These are phyloP conservation scores for Mycena leptocephala DNA, from an alignment of 768 basidiomycete genomes.

Conservation along the genomic window DNA sequence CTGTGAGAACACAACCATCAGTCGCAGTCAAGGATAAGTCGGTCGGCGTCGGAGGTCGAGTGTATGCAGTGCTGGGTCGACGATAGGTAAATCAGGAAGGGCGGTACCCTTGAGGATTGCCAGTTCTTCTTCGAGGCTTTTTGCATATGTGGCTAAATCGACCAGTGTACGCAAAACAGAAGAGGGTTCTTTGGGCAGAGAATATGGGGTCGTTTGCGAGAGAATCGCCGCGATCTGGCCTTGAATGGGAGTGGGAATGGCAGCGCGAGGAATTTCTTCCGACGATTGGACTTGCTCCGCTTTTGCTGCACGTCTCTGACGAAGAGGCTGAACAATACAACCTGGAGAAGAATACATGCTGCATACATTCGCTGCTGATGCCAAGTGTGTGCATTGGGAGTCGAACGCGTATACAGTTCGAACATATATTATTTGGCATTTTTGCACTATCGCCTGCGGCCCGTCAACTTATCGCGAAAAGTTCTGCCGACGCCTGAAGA, in stretches of 20 bases:
- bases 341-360: too few relatives aligned
- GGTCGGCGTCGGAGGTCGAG: slow-evolving; percentile 33
- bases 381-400: slow-evolving; percentile 28
- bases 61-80: slow-evolving; percentile 28
- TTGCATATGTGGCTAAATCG: slow-evolving; percentile 29
- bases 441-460: slow-evolving; percentile 60
- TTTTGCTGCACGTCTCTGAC: slow-evolving; percentile 17
- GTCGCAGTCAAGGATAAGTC: slow-evolving; percentile 27
- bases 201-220: slow-evolving; percentile 24
- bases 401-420: slow-evolving; percentile 52
- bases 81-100: slow-evolving; percentile 18
- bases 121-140: slow-evolving; percentile 28
- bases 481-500: not conserved
- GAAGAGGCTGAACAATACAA: not conserved
- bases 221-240: slow-evolving; percentile 32
- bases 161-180: slow-evolving; percentile 19
- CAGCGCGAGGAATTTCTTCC: not conserved
- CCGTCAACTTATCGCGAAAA: not conserved
- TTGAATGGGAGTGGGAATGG: slow-evolving; percentile 21
- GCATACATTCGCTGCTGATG: slow-evolving; percentile 25
- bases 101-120: slow-evolving; percentile 23
- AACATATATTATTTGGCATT: slow-evolving; percentile 56
- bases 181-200: slow-evolving; percentile 27
- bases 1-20: slow-evolving; percentile 32
- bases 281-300: not conserved